Percentiles rank a stretch among this genome's conserved stretches.
phyloP scores from a whole-genome alignment of 495 filamentous ascomycete species.

The Penicillium lividum region DNA sequence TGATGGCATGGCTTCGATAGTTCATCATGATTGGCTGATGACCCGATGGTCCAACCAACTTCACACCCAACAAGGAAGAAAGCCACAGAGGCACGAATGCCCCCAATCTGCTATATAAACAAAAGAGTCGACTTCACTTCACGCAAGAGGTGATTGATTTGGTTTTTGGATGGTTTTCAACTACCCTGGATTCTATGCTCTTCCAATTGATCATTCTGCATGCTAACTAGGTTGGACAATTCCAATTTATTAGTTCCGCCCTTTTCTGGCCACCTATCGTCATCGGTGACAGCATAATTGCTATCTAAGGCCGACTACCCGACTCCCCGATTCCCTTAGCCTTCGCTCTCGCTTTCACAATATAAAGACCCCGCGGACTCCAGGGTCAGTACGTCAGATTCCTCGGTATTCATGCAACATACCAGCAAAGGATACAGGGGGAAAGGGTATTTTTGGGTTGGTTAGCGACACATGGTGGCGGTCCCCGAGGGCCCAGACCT shows the following conservation, averaged over 20 bases:
- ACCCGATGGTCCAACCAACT: conserved; percentile 12
- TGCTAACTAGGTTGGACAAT: neutral
- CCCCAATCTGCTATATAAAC: conserved; percentile 26
- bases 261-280: conserved; percentile 16
- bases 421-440: conserved; percentile 7
- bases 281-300: conserved; percentile 34
- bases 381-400: conserved; percentile 7
- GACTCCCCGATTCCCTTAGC: neutral
- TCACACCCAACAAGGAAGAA: conserved; percentile 17
- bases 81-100: conserved; percentile 12
- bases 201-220: neutral
- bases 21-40: conserved; percentile 17
- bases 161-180: neutral
- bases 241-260: neutral
- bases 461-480: conserved; percentile 11
- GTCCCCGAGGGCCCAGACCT: conserved; percentile 29
- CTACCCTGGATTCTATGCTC: neutral
- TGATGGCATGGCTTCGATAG: conserved; percentile 26
- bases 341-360: conserved; percentile 4
- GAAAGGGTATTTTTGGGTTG: conserved; percentile 5
- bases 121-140: conserved; percentile 13
- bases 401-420: conserved; percentile 14
- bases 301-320: neutral
- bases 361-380: neutral
- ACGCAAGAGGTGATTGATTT: neutral